Base-by-base conservation (phyloP, 345 rosid genomes). In the Brassica juncea region DNA sequence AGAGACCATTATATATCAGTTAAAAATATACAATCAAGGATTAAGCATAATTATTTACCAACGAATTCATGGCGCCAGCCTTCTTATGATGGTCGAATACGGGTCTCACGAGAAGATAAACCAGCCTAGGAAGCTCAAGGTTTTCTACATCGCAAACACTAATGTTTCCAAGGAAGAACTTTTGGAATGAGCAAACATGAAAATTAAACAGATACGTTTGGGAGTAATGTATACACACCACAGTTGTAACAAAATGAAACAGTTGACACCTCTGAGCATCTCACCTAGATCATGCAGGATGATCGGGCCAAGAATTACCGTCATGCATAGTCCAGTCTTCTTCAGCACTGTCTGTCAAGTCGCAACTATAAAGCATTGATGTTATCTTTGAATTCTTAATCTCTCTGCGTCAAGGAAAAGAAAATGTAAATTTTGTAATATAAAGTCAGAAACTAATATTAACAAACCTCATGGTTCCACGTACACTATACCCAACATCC, bases 271-370 rank as follows among this genome's bases (percentile, higher is more conserved):
- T 39, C 47, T 39, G 47, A 39, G 14, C 47, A 39, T 39, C 89
- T 79, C 14, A 95, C 99, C 97, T 95, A 98, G 75, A 95, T 95
- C 97, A 95, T 95, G 84, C 99, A 14, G 98, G 99, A 82, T 95
- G 99, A 70, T 95, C 97, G 4, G 99, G 99, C 99, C 99, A 95
- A 25, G 97, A 94, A 73, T 96, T 94, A 66, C 98, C 97, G 62
- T 95, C 99, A 86, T 92, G 99, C 99, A 95, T 95, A n/a, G 99
- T 95, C 98, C 99, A 95, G 72, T 98, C 99, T 73, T 95, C 98
- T 85, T 95, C 98, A 4, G 98, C 97, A 72, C 98, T 78, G 93
- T 95, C 75, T 90, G 97, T n/a, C 98, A 97, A 2, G 88, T 90
- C 0, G 99, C 88, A 78, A 93, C 99, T 85, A 42, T 10, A 95